These are phyloP conservation scores for Fagus crenata DNA, from an alignment of 306 rosid genomes.

Conservation along the genomic window DNA sequence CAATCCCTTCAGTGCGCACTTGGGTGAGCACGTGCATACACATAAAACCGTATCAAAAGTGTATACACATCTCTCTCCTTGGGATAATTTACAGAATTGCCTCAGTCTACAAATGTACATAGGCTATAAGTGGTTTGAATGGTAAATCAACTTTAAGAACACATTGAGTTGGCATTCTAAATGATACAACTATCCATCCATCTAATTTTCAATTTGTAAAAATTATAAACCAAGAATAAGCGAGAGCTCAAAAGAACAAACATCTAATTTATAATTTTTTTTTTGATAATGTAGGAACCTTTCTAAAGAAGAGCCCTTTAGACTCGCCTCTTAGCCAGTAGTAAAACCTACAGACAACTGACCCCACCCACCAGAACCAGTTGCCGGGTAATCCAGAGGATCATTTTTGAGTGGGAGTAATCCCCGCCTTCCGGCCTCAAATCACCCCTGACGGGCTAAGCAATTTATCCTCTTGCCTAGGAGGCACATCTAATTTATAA, in stretches of 20 bases:
- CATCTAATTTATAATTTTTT: not conserved
- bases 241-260: not conserved
- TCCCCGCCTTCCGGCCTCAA: too few relatives aligned
- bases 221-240: too few relatives aligned
- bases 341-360: too few relatives aligned
- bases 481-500: too few relatives aligned
- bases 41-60: constrained; percentile 4
- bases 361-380: too few relatives aligned
- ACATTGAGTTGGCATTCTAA: not conserved
- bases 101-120: not conserved
- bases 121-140: not conserved
- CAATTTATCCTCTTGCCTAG: too few relatives aligned
- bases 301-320: too few relatives aligned
- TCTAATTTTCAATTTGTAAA: not conserved
- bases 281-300: too few relatives aligned
- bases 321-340: too few relatives aligned
- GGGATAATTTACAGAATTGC: constrained; percentile 3
- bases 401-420: too few relatives aligned
- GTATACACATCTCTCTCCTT: constrained; percentile 4
- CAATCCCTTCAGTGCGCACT: not conserved
- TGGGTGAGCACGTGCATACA: not conserved
- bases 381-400: too few relatives aligned
- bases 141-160: not conserved
- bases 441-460: too few relatives aligned
- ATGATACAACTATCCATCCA: not conserved